Conservation (phyloP, 2,329 filamentous ascomycete genomes). For the Ambrosiella beaveri region DNA sequence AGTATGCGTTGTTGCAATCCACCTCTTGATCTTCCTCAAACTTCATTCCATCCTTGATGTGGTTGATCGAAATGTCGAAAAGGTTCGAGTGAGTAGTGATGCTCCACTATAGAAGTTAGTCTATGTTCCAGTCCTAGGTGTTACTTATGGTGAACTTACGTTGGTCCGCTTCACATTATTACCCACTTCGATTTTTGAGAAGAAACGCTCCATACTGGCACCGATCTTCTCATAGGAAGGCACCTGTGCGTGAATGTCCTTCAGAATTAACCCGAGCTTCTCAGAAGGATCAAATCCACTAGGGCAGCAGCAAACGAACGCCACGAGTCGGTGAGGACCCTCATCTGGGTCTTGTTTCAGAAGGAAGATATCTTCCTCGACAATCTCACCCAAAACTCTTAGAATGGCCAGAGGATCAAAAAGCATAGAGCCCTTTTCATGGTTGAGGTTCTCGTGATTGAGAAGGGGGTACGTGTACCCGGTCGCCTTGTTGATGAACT, state of each 20-base stretch:
- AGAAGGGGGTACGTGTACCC: slow-evolving; percentile 17
- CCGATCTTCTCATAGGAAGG: slow-evolving; percentile 38
- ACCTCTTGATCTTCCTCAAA: slow-evolving; percentile 22
- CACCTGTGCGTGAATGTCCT: slow-evolving; percentile 34
- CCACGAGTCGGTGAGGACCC: slow-evolving; percentile 24
- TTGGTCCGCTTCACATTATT: slow-evolving; percentile 34
- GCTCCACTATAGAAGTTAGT: slow-evolving; percentile 26
- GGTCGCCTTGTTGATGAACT: slow-evolving; percentile 26
- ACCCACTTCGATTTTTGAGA: slow-evolving; percentile 29
- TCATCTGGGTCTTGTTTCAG: slow-evolving; percentile 22
- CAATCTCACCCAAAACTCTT: slow-evolving; percentile 28
- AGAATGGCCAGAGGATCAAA: slow-evolving; percentile 21
- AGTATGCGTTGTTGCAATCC: slow-evolving; percentile 23
- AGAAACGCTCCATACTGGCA: slow-evolving; percentile 37
- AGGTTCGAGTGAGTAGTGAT: slow-evolving; percentile 27
- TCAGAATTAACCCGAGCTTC: slow-evolving; percentile 32
- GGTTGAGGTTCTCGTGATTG: slow-evolving; percentile 9
- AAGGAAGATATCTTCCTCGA: slow-evolving; percentile 39
- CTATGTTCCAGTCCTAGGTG: neutral
- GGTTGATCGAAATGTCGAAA: slow-evolving; percentile 24
- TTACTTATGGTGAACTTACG: slow-evolving; percentile 19
- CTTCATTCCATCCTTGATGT: slow-evolving; percentile 21
- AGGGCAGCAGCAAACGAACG: slow-evolving; percentile 35
- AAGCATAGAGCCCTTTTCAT: slow-evolving; percentile 7
- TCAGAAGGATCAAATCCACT: slow-evolving; percentile 32